Evolutionary conservation across 352 stramenopile species (phyloP), one percentile per base, ranked within the genome.

Genomic region (Phytophthora europaea): DNA sequence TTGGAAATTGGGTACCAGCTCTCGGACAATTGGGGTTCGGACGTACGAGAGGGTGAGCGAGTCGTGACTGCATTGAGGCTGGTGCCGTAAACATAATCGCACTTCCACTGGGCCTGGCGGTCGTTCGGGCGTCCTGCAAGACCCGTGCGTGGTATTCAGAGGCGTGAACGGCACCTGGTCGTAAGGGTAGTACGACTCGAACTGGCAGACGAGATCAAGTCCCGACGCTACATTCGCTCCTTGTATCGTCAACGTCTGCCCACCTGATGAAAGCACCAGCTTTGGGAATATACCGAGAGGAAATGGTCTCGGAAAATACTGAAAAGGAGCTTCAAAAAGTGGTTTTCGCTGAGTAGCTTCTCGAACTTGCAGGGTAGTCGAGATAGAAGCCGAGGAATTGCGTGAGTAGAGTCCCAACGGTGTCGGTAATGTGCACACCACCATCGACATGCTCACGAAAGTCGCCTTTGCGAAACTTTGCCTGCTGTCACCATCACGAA

Each of bases 51-150:
- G 36, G 2, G 20, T 47, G 15, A 80, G 23, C n/a, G 69, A 72
- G 20, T 65, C 31, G 26, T 59, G 6, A 28, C 73, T 80, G 45
- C 73, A 80, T 15, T 66, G 38, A 28, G 58, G 55, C 18, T 52
- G 34, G 16, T 64, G 66, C 16, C 40, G 56, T 9, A 87, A 18
- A 26, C 82, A 89, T 0, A 91, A 28, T 3, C 63, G 65, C 5
- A 90, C 16, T 26, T 77, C 28, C 3, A 84, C 68, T 18, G 36
- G 36, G 1, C 82, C 78, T 0, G 72, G 67, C 23, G 56, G 20
- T 64, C 79, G 78, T 36, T 73, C 34, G n/a, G 78, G 76, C 2
- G 73, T 43, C 28, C 62, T 33, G 58, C 84, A 91, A 15, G 63
- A 73, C n/a, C 79, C 57, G 23, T 72, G 18, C 2, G 70, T 82